These are phyloP conservation scores for Aphelidium insulamus DNA, from an alignment of 371 early-diverging fungal species.

Conservation along the genomic window DNA sequence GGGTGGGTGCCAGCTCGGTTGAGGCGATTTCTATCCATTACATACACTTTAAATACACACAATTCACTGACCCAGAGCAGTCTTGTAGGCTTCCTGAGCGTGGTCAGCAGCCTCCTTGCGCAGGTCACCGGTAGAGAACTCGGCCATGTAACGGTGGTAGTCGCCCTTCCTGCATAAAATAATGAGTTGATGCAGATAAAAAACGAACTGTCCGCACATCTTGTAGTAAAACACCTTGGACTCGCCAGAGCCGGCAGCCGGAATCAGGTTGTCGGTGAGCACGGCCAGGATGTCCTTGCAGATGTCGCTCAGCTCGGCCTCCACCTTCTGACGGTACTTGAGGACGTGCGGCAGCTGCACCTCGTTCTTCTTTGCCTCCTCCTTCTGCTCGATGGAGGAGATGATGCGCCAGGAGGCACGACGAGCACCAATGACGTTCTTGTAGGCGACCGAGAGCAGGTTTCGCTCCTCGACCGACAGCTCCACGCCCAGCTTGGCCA, in stretches of 20 bases:
- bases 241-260: constrained; percentile 39
- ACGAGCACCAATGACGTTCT: constrained; percentile 97
- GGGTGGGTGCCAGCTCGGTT: constrained; percentile 45
- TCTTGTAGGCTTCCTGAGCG: constrained; percentile 57
- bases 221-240: constrained; percentile 76
- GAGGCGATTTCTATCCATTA: constrained; percentile 46
- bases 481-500: constrained; percentile 42
- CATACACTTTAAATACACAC: too few relatives aligned
- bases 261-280: constrained; percentile 49
- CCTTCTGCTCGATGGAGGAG: constrained; percentile 95
- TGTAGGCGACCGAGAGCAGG: constrained; percentile 96
- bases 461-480: constrained; percentile 94
- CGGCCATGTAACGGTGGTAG: constrained; percentile 80
- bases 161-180: constrained; percentile 47
- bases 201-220: constrained; percentile 37
- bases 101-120: constrained; percentile 35
- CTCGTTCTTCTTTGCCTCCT: constrained; percentile 55
- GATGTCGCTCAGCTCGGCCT: constrained; percentile 46
- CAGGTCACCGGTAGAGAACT: constrained; percentile 46
- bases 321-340: constrained; percentile 48
- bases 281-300: constrained; percentile 58
- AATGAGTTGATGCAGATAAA: constrained; percentile 1
- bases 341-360: constrained; percentile 40
- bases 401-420: constrained; percentile 99
- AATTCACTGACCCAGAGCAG: too few relatives aligned